These are phyloP conservation scores for Aspergillus glaucus DNA, from an alignment of 2,329 filamentous ascomycete genomes.

Conservation along the genomic window DNA sequence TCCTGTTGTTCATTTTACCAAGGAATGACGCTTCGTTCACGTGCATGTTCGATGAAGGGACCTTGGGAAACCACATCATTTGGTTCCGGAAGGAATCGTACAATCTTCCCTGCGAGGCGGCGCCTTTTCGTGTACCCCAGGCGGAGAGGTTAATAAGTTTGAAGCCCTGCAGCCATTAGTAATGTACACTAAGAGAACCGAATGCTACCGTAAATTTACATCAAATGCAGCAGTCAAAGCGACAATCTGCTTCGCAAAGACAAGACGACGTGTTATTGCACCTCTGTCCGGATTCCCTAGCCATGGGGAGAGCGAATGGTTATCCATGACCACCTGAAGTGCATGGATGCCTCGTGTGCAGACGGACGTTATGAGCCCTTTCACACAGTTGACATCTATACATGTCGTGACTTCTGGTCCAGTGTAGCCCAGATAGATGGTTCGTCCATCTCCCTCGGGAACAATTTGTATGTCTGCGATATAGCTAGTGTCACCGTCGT, in stretches of 20 bases:
- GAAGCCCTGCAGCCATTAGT: too few relatives aligned
- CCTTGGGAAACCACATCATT: too few relatives aligned
- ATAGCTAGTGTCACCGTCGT: conserved; percentile 1
- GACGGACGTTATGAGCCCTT: conserved; percentile 5
- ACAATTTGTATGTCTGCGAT: conserved; percentile 4
- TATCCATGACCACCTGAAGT: conserved; percentile 2
- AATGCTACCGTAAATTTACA: too few relatives aligned
- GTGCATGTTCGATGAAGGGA: too few relatives aligned
- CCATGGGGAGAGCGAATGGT: conserved; percentile 2
- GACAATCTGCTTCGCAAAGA: background rate
- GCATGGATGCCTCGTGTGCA: conserved; percentile 4
- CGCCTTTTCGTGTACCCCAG: too few relatives aligned
- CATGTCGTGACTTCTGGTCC: background rate
- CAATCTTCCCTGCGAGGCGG: too few relatives aligned
- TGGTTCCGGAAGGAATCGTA: too few relatives aligned
- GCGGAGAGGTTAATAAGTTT: too few relatives aligned
- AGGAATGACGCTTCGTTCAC: too few relatives aligned
- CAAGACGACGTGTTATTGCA: conserved; percentile 2
- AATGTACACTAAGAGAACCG: too few relatives aligned
- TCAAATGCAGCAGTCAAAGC: background rate
- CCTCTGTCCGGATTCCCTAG: conserved; percentile 2
- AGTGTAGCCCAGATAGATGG: background rate
- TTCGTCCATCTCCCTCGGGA: background rate
- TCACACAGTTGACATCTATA: background rate
- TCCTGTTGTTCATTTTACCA: too few relatives aligned